These are phyloP conservation scores for Phaeotremella fagi DNA, from an alignment of 768 basidiomycete genomes.

Conservation along the genomic window DNA sequence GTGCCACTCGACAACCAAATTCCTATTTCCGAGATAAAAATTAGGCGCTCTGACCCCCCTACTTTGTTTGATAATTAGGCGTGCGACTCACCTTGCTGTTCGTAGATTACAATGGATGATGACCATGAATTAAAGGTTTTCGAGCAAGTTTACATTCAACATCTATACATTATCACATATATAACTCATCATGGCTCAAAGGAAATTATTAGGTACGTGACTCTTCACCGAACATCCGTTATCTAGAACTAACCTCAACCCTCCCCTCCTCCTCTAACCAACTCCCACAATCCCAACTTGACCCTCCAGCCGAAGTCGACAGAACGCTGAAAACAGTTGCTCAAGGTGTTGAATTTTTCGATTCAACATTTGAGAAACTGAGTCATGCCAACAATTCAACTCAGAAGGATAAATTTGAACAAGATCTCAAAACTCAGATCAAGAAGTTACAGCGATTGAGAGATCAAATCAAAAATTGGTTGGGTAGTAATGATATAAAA, in stretches of 20 bases:
- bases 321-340: conserved; percentile 94
- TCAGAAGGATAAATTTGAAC: conserved; percentile 97
- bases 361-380: conserved; percentile 93
- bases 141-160: no score
- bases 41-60: no score
- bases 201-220: conserved; percentile 39
- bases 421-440: conserved; percentile 94
- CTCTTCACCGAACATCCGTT: background rate
- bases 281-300: background rate
- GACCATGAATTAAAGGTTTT: no score
- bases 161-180: background rate
- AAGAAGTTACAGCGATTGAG: conserved; percentile 83
- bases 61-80: no score
- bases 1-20: no score
- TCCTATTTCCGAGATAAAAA: no score
- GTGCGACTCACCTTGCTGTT: no score
- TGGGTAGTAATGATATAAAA: conserved; percentile 96
- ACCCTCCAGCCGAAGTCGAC: conserved; percentile 84
- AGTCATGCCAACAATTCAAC: conserved; percentile 90
- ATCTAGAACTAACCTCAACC: background rate
- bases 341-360: conserved; percentile 68
- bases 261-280: background rate
- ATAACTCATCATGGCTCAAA: conserved; percentile 23
- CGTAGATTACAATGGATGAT: no score
- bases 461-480: conserved; percentile 93